Evolutionary conservation across 805 yeast species (phyloP), one percentile per base, ranked within the genome.

Genomic region (Saturnispora serradocipensis): DNA sequence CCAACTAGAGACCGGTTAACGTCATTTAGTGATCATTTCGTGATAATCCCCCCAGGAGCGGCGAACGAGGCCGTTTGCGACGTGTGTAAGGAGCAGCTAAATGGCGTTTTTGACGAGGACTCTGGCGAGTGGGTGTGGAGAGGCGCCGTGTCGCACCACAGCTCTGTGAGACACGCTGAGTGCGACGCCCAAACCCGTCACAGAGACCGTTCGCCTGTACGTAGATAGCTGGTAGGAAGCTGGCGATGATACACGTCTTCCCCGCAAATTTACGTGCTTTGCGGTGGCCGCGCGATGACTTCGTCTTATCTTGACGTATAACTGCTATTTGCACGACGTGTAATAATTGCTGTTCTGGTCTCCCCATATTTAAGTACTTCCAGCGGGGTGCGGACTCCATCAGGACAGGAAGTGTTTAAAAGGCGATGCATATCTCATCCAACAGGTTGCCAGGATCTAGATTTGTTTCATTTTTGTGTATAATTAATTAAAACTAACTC

Each of bases 71-170:
- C 73, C 32, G 70, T 74, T 18, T 86, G 95, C 66, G 84, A 85
- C 0, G 77, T 86, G 30, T 86, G 95, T 65, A 78, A 78, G 59
- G 95, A 87, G 54, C 72, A 69, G 10, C 71, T 83, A 28, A 69
- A 72, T 45, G 84, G 84, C n/a, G 75, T 75, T 6, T 86, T 83
- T 73, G 81, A 80, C 57, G 91, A 85, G 58, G 84, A 81, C 45
- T 67, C 76, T 2, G 91, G 89, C 52, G 90, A 84, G 58, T 86
- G 95, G 95, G 77, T 86, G 20, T 86, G 90, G 89, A 74, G 71
- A 55, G 82, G 84, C 61, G 83, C 88, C 2, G 71, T 81, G 15
- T 13, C 72, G 71, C 48, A 71, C 70, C 1, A 70, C 74, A 48
- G 65, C 67, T 11, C 60, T 55, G 45, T 72, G 78, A 25, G 78